phyloP scores from a whole-genome alignment of 2,329 filamentous ascomycete genomes.

The Venturia oleaginea region DNA sequence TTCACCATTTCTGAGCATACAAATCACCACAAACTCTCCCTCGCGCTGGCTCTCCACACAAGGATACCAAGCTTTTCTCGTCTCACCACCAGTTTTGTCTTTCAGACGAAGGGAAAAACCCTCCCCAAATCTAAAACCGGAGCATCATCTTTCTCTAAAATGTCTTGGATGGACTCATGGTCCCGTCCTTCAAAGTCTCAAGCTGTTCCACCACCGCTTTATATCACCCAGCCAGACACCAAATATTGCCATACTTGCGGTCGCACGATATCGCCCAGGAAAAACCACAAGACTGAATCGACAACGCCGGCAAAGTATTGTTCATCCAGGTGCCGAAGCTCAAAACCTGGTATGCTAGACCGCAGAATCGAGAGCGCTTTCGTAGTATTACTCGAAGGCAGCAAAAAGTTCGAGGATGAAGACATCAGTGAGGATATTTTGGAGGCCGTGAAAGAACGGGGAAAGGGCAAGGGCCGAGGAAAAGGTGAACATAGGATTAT shows the following conservation, averaged over 20 bases:
- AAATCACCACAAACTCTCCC: background rate
- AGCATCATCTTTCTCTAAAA: conserved; percentile 19
- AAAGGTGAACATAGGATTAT: conserved; percentile 46
- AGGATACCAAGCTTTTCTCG: background rate
- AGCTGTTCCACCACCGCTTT: conserved; percentile 44
- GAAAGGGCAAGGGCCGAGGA: conserved; percentile 21
- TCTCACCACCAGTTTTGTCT: background rate
- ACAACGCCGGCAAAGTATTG: conserved; percentile 43
- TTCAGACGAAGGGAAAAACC: background rate
- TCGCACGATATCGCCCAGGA: conserved; percentile 38
- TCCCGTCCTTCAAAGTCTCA: conserved; percentile 33
- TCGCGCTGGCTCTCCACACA: background rate
- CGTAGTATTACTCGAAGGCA: conserved; percentile 31
- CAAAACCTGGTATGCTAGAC: conserved; percentile 43
- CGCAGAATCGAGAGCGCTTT: conserved; percentile 45
- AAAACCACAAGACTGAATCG: conserved; percentile 23
- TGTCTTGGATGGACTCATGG: conserved; percentile 44
- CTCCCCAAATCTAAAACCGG: background rate
- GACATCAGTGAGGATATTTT: conserved; percentile 17
- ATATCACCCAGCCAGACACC: conserved; percentile 41
- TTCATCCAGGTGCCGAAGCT: conserved; percentile 44
- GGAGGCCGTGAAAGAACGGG: conserved; percentile 15
- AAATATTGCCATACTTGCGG: conserved; percentile 51
- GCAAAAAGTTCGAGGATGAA: conserved; percentile 25
- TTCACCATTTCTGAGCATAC: background rate